Conservation (phyloP, 2,329 filamentous ascomycete species). For the Paracoccidioides brasiliensis region DNA sequence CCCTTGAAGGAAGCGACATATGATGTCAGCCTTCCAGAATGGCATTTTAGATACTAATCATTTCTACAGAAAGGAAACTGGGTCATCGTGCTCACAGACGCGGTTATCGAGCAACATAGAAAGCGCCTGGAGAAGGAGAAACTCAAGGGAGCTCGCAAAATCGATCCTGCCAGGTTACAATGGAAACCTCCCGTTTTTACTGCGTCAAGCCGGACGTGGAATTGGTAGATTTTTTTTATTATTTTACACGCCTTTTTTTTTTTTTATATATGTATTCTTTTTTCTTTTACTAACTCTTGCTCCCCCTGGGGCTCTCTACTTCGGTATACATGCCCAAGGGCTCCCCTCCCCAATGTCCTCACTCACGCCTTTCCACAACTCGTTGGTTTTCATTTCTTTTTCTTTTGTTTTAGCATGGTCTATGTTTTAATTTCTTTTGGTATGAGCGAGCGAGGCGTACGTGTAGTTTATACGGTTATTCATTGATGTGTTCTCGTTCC, state of each 20-base stretch:
- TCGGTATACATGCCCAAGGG: neutral
- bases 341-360: neutral
- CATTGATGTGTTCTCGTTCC: too few relatives aligned
- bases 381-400: neutral
- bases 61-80: conserved; percentile 64
- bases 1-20: neutral
- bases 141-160: conserved; percentile 57
- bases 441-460: too few relatives aligned
- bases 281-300: neutral
- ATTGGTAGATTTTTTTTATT: conserved; percentile 48
- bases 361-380: neutral
- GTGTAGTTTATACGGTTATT: too few relatives aligned
- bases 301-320: neutral
- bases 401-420: too few relatives aligned
- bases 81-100: conserved; percentile 83
- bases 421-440: too few relatives aligned
- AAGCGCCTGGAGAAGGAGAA: conserved; percentile 68
- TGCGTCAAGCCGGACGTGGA: conserved; percentile 83
- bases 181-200: conserved; percentile 97
- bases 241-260: neutral
- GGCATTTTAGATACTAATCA: conserved; percentile 1
- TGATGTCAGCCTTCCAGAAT: neutral
- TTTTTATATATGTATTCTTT: too few relatives aligned
- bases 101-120: conserved; percentile 55
- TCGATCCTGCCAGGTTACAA: conserved; percentile 66